phyloP scores from a whole-genome alignment of 73 alveolate genomes.

The Paramecium sexaurelia region DNA sequence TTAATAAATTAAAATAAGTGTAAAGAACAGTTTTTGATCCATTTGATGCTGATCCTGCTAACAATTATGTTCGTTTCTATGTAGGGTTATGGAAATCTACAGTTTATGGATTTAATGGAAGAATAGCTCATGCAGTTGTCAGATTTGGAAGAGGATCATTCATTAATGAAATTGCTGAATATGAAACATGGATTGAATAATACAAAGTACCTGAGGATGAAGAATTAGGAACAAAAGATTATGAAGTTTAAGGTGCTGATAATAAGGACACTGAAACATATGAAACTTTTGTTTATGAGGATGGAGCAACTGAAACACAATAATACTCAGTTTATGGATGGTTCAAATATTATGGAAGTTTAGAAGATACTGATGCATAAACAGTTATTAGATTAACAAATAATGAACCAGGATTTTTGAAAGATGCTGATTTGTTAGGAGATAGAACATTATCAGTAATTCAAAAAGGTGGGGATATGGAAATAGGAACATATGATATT shows the following conservation, averaged over 20 bases:
- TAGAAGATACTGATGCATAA: not conserved
- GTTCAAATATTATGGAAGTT: slow-evolving; percentile 48
- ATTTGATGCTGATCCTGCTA: slow-evolving; percentile 44
- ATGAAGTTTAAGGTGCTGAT: slow-evolving; percentile 30
- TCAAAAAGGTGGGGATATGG: slow-evolving; percentile 14
- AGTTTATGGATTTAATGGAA: slow-evolving; percentile 47
- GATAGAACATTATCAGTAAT: slow-evolving; percentile 39
- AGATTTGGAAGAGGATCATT: slow-evolving; percentile 55
- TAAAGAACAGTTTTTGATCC: slow-evolving; percentile 28
- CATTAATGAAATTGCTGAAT: not conserved
- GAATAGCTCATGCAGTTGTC: slow-evolving; percentile 1
- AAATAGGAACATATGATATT: slow-evolving; percentile 39
- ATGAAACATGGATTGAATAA: not conserved
- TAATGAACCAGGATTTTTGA: slow-evolving; percentile 9
- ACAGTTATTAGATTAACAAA: slow-evolving; percentile 32
- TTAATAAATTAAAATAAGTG: not conserved
- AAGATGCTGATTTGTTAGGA: slow-evolving; percentile 30
- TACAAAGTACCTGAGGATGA: not conserved
- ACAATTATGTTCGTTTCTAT: slow-evolving; percentile 29
- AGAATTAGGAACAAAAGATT: not conserved
- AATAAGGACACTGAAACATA: not conserved
- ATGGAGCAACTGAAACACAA: slow-evolving; percentile 38
- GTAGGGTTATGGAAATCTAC: slow-evolving; percentile 6
- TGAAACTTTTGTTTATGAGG: not conserved
- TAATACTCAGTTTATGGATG: slow-evolving; percentile 59